Percentiles rank a stretch among this genome's conserved stretches.
Evolutionary conservation across 345 rosid species (phyloP).

Genomic region (Orychophragmus violaceus): DNA sequence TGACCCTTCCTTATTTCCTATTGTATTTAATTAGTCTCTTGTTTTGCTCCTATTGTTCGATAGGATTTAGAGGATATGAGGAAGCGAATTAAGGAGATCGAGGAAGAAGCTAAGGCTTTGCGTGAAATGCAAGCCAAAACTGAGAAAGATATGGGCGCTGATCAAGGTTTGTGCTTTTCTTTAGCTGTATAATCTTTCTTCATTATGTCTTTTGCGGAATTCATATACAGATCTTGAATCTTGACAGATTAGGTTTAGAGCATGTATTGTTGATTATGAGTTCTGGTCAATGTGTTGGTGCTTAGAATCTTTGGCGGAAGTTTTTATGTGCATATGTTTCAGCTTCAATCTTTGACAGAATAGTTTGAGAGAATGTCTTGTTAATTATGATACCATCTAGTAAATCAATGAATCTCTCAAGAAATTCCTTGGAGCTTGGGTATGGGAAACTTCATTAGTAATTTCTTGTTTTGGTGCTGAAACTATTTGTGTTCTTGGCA

Average conservation of each 20-base stretch:
- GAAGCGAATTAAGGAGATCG: conserved; percentile 90
- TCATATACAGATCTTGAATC: not conserved
- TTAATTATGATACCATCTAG: not conserved
- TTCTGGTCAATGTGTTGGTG: not conserved
- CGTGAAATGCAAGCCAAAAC: conserved; percentile 99
- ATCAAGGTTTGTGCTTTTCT: conserved; percentile 50
- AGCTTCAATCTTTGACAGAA: not conserved
- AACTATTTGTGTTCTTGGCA: not conserved
- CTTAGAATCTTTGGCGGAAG: not conserved
- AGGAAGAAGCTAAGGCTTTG: conserved; percentile 95
- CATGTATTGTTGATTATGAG: not conserved
- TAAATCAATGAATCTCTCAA: not conserved
- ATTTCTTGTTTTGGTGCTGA: not conserved
- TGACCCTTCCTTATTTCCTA: not conserved
- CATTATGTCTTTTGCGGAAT: too few species aligned
- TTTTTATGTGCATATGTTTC: not conserved
- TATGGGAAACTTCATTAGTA: not conserved
- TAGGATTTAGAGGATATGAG: conserved; percentile 99
- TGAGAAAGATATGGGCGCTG: conserved; percentile 98
- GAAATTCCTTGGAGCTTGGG: not conserved
- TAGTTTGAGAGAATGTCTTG: not conserved
- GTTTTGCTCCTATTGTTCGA: not conserved
- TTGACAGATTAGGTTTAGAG: not conserved
- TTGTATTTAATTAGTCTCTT: not conserved
- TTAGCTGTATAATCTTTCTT: not conserved